Evolutionary conservation across 495 filamentous ascomycete genomes (phyloP), one percentile per base, ranked within the genome.

Genomic region (Xylaria curta): DNA sequence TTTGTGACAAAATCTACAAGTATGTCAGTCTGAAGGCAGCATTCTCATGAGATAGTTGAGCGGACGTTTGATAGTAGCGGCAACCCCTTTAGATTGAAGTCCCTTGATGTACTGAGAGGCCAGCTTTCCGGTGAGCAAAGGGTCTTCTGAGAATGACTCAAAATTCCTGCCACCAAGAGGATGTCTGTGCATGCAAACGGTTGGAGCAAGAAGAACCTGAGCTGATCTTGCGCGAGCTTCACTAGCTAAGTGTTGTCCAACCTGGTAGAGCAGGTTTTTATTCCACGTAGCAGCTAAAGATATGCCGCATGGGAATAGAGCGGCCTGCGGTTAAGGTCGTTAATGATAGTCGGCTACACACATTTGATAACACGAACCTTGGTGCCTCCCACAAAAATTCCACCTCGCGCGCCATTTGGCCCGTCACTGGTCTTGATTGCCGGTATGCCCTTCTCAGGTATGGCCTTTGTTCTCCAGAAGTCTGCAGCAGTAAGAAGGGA

Each of bases 101-200:
- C 92, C 93, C 70, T 87, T 89, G 76, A 91, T 91, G 67, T 93
- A 90, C 76, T 90, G 83, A 4, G 91, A 89, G 38, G 93, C 91
- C 73, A 95, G 82, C 69, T 89, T 91, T 9, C 94, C 94, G 0
- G 93, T 91, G 4, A 97, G 84, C 19, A 91, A 84, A 13, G 93
- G 93, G 73, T 96, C 94, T 78, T 96, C 93, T 6, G 92, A 93
- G 78, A 94, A 95, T 0, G 92, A 93, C 81, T 97, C 94, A 70
- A 95, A 97, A 67, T 93, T 93, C 63, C 94, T 87, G 8, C 94
- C 93, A 13, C 93, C 93, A 0, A 97, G 84, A 2, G 94, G 94
- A 24, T 91, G 91, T 17, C 94, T 88, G 74, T 96, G 94, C 80
- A 93, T 91, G 79, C 93, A 94, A 71, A 94, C 90, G 7, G 93